These are phyloP conservation scores for Pseudoturritis turrita DNA, from an alignment of 345 rosid species.

Conservation along the genomic window DNA sequence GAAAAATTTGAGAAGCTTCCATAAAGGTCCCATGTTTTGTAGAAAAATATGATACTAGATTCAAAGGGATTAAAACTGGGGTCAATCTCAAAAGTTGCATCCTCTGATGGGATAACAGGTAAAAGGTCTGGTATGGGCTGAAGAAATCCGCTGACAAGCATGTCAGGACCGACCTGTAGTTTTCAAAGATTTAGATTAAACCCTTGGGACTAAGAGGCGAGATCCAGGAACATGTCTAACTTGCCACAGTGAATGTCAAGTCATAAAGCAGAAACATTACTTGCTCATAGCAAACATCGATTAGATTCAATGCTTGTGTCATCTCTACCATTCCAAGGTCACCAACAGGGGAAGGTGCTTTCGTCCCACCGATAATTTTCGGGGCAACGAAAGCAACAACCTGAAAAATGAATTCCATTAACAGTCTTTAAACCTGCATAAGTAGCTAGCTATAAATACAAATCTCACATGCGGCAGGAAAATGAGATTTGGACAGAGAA, in stretches of 20 bases:
- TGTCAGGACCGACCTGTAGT: constrained; percentile 82
- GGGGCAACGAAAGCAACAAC: constrained; percentile 94
- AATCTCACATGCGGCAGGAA: background rate
- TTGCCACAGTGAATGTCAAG: background rate
- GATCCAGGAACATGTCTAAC: background rate
- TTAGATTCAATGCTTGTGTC: constrained; percentile 88
- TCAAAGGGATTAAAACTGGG: constrained; percentile 74
- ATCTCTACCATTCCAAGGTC: constrained; percentile 99
- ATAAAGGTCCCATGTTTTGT: constrained; percentile 92
- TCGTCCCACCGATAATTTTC: constrained; percentile 85
- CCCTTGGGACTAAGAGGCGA: background rate
- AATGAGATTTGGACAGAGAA: background rate
- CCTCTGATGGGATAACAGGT: constrained; percentile 74
- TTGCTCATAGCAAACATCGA: constrained; percentile 84
- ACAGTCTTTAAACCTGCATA: background rate
- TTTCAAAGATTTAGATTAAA: constrained; percentile 19
- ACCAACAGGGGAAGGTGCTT: constrained; percentile 92
- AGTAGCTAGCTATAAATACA: background rate
- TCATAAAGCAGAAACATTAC: constrained; percentile 28
- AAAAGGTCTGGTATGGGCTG: constrained; percentile 84
- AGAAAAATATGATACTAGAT: constrained; percentile 73
- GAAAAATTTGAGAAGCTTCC: constrained; percentile 94
- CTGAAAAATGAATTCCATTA: constrained; percentile 31
- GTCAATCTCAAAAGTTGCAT: constrained; percentile 79
- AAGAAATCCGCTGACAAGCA: constrained; percentile 90